These are phyloP conservation scores for Begonia peltatifolia DNA, from an alignment of 306 rosid genomes.

Conservation along the genomic window DNA sequence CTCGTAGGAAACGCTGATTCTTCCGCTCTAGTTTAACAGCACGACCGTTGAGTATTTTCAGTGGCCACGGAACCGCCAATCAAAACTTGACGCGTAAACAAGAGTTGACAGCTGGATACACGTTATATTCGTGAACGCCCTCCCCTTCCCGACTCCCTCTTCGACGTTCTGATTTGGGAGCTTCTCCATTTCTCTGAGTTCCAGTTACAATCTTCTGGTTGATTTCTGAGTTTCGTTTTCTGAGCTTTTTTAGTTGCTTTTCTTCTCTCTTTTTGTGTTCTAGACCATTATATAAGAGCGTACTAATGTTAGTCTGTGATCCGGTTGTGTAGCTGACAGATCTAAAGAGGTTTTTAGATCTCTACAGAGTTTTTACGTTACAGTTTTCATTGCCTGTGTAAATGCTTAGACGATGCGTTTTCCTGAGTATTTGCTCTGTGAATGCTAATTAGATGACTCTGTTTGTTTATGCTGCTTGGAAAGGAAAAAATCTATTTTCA, in stretches of 20 bases:
- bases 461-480: background rate
- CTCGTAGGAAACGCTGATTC: too few relatives aligned
- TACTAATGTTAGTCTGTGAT: background rate
- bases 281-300: background rate
- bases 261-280: conserved; percentile 5
- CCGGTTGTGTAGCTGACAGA: conserved; percentile 4
- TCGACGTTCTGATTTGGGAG: conserved; percentile 21
- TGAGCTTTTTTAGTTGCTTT: background rate
- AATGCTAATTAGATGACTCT: background rate
- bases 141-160: conserved; percentile 1
- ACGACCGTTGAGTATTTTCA: background rate
- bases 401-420: background rate
- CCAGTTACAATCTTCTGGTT: conserved; percentile 10
- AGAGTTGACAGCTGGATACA: background rate
- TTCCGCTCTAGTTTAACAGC: background rate
- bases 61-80: background rate
- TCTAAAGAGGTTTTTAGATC: conserved; percentile 6
- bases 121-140: conserved; percentile 1
- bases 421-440: background rate
- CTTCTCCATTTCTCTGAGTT: conserved; percentile 2
- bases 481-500: background rate
- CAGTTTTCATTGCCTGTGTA: background rate
- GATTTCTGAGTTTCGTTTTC: conserved; percentile 10
- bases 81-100: background rate
- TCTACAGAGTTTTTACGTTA: background rate